Percentiles rank a stretch among this genome's conserved stretches.
These are phyloP conservation scores for Sonneratia alba DNA, from an alignment of 345 rosid species.

Conservation along the genomic window DNA sequence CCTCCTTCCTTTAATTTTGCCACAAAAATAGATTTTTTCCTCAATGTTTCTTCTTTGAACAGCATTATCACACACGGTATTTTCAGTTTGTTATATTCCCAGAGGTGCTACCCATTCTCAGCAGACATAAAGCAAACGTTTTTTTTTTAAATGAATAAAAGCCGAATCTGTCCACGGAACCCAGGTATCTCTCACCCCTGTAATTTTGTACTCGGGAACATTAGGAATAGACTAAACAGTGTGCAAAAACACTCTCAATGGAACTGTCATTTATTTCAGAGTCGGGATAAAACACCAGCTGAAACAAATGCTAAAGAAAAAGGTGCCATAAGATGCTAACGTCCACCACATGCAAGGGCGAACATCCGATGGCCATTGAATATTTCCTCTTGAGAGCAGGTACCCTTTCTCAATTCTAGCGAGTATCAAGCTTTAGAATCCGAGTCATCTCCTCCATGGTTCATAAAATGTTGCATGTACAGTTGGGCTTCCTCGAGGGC, in stretches of 20 bases:
- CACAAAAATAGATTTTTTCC: too few relatives aligned
- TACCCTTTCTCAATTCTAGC: background rate
- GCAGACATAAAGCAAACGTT: background rate
- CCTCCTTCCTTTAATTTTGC: too few relatives aligned
- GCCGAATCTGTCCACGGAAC: background rate
- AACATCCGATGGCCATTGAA: background rate
- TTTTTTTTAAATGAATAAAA: too few relatives aligned
- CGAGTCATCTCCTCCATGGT: constrained; percentile 21
- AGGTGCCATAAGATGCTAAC: background rate
- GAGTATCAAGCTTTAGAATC: constrained; percentile 13
- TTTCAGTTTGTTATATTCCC: background rate
- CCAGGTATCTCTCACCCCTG: background rate
- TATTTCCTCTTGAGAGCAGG: background rate
- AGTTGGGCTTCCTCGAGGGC: constrained; percentile 81
- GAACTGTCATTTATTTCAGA: background rate
- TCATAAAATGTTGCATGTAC: constrained; percentile 30
- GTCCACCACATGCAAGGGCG: constrained; percentile 1
- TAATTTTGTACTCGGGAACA: background rate
- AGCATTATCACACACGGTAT: background rate
- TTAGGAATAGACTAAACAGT: background rate
- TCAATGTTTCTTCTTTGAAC: background rate
- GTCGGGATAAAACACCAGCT: background rate
- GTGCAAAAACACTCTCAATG: background rate
- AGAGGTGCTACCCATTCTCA: too few relatives aligned
- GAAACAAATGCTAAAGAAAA: background rate